phyloP scores from a whole-genome alignment of 1,284 basidiomycete genomes.

The Cystobasidium sp. region DNA sequence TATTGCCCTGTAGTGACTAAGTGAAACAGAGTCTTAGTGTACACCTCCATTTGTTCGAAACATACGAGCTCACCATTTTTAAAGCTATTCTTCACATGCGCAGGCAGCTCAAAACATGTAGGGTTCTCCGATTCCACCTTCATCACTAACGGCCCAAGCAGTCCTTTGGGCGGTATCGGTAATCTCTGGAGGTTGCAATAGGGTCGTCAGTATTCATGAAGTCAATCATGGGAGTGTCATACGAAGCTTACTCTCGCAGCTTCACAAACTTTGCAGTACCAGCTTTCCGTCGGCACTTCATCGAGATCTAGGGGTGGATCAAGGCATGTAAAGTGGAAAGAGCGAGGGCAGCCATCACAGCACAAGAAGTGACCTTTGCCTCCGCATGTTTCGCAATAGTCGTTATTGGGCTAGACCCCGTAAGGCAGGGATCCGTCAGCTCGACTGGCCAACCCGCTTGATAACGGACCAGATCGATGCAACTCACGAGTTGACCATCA shows the following conservation, averaged over 20 bases:
- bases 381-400: conserved; percentile 90
- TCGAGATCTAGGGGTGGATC: conserved; percentile 89
- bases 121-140: conserved; percentile 56
- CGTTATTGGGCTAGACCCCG: conserved; percentile 77
- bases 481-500: conserved; percentile 26
- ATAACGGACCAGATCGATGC: background rate
- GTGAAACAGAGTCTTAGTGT: too few relatives aligned
- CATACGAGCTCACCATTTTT: conserved; percentile 55
- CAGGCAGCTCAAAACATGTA: conserved; percentile 55
- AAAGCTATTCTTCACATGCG: conserved; percentile 56
- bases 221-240: background rate
- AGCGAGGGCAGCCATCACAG: conserved; percentile 88
- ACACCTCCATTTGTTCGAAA: too few relatives aligned
- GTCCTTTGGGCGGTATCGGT: conserved; percentile 47
- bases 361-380: conserved; percentile 71
- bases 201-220: background rate
- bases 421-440: background rate
- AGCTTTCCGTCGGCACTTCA: conserved; percentile 82
- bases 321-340: conserved; percentile 95
- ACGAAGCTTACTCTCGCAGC: conserved; percentile 41
- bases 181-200: conserved; percentile 43
- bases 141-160: conserved; percentile 55
- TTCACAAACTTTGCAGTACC: conserved; percentile 71
- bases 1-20: conserved; percentile 54
- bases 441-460: background rate